These are phyloP conservation scores for Botryosphaeria dothidea DNA, from an alignment of 2,329 filamentous ascomycete genomes.

Conservation along the genomic window DNA sequence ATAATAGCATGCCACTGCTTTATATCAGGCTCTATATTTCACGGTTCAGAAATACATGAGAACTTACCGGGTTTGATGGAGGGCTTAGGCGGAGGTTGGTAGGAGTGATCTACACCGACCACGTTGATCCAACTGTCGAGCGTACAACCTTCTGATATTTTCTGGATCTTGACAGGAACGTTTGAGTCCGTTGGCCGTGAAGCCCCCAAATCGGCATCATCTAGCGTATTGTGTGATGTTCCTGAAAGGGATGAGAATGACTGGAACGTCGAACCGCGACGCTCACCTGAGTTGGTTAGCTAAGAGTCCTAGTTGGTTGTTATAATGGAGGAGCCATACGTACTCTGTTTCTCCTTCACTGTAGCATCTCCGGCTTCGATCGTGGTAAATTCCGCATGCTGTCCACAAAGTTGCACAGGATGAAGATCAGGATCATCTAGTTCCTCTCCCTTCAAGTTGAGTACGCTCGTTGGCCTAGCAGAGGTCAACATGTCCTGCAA, in stretches of 20 bases:
- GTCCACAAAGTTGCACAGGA: conserved; percentile 72
- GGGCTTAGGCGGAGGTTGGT: conserved; percentile 75
- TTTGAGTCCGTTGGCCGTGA: conserved; percentile 47
- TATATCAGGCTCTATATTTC: conserved; percentile 35
- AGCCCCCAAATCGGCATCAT: conserved; percentile 49
- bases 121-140: conserved; percentile 87
- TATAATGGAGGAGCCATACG: conserved; percentile 57
- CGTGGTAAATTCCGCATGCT: conserved; percentile 62
- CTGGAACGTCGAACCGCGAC: conserved; percentile 45
- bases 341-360: conserved; percentile 46
- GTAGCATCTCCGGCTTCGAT: conserved; percentile 44
- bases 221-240: conserved; percentile 61
- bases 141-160: conserved; percentile 60
- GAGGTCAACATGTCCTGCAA: conserved; percentile 89
- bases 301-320: conserved; percentile 51
- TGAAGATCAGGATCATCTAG: conserved; percentile 77
- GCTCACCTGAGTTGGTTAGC: conserved; percentile 44
- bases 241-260: conserved; percentile 46
- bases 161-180: conserved; percentile 56
- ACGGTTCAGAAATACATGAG: neutral
- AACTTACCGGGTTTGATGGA: conserved; percentile 64
- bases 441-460: conserved; percentile 76
- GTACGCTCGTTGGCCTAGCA: conserved; percentile 73
- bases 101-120: conserved; percentile 82
- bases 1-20: conserved; percentile 82